These are phyloP conservation scores for Phytophthora uliginosa DNA, from an alignment of 352 stramenopile genomes.

Conservation along the genomic window DNA sequence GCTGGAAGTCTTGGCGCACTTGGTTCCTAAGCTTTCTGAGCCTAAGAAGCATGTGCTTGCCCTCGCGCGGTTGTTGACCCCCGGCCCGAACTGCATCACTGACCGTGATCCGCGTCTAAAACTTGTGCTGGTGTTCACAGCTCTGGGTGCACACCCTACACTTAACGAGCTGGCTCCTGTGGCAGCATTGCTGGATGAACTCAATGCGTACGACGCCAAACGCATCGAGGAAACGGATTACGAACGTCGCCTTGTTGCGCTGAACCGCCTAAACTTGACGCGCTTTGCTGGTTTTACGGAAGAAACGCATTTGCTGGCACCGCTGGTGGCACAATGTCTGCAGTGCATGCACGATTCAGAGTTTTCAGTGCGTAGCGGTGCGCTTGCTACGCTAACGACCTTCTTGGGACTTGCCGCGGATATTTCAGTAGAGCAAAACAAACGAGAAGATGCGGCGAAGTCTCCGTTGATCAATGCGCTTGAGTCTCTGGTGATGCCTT, in stretches of 20 bases:
- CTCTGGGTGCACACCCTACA: slow-evolving; percentile 57
- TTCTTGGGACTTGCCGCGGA: slow-evolving; percentile 61
- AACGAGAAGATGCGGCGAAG: slow-evolving; percentile 33
- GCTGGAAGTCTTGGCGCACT: slow-evolving; percentile 72
- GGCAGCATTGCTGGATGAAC: slow-evolving; percentile 52
- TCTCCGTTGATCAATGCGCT: slow-evolving; percentile 78
- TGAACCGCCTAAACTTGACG: slow-evolving; percentile 74
- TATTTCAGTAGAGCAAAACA: slow-evolving; percentile 31
- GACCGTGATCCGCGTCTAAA: slow-evolving; percentile 69
- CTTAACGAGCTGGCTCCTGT: slow-evolving; percentile 51
- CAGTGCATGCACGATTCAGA: slow-evolving; percentile 88
- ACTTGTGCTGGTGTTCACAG: slow-evolving; percentile 78
- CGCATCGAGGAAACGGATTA: slow-evolving; percentile 89
- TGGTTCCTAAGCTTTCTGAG: slow-evolving; percentile 82
- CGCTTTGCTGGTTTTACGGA: slow-evolving; percentile 70
- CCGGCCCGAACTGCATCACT: slow-evolving; percentile 77
- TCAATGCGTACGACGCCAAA: slow-evolving; percentile 87
- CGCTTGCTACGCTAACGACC: slow-evolving; percentile 65
- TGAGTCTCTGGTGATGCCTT: slow-evolving; percentile 92
- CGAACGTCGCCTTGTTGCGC: slow-evolving; percentile 78
- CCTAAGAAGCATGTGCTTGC: slow-evolving; percentile 81
- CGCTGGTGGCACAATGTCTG: slow-evolving; percentile 81
- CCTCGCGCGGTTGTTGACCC: slow-evolving; percentile 81
- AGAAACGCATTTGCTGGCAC: slow-evolving; percentile 79
- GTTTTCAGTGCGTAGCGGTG: slow-evolving; percentile 85